These are phyloP conservation scores for Paecilomyces variotii DNA, from an alignment of 2,329 filamentous ascomycete species.

Conservation along the genomic window DNA sequence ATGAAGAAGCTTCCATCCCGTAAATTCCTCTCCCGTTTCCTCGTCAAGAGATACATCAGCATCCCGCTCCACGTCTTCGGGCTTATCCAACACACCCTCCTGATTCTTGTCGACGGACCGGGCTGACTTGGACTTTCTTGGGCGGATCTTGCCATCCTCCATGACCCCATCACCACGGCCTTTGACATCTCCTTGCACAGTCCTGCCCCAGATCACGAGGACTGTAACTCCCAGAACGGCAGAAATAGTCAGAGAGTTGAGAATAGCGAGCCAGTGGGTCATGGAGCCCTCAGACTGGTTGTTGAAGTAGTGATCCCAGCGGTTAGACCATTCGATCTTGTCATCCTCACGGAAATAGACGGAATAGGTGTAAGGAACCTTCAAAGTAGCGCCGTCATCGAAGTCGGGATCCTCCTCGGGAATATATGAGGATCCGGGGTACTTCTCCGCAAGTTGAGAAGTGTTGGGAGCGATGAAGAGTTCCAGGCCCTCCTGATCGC, in stretches of 20 bases:
- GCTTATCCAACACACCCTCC: conserved; percentile 51
- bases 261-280: conserved; percentile 81
- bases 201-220: conserved; percentile 71
- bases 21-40: conserved; percentile 67
- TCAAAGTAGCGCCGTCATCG: conserved; percentile 58
- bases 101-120: conserved; percentile 43
- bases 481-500: conserved; percentile 58
- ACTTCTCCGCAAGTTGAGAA: conserved; percentile 47
- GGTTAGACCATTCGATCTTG: conserved; percentile 69
- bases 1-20: conserved; percentile 82
- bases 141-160: conserved; percentile 56
- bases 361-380: conserved; percentile 79
- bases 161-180: conserved; percentile 57
- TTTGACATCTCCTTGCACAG: conserved; percentile 71
- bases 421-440: conserved; percentile 53
- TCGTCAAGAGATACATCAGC: conserved; percentile 58
- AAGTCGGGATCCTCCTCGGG: conserved; percentile 49
- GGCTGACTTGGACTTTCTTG: conserved; percentile 39
- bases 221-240: conserved; percentile 70
- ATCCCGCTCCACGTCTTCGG: conserved; percentile 45
- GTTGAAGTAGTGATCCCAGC: conserved; percentile 86
- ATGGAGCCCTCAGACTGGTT: conserved; percentile 74
- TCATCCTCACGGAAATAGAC: conserved; percentile 83
- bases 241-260: conserved; percentile 80
- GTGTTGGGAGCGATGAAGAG: conserved; percentile 59